phyloP scores from a whole-genome alignment of 1,284 basidiomycete species.

The Cutaneotrichosporon dermatis region DNA sequence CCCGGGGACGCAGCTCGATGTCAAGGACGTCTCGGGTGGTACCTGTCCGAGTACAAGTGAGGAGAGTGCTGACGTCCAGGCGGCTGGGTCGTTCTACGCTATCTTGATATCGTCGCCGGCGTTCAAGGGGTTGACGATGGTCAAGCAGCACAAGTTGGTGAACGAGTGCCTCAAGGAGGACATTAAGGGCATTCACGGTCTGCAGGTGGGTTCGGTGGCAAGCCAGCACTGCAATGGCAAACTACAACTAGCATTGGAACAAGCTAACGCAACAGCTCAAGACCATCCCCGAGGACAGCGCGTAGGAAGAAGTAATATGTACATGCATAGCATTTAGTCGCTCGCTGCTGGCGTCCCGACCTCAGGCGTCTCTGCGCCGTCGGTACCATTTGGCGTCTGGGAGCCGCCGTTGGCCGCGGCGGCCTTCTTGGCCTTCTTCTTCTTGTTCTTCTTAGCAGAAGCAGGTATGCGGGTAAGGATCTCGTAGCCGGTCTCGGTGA shows the following conservation, averaged over 20 bases:
- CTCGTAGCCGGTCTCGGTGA: slow-evolving; percentile 88
- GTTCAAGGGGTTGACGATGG: slow-evolving; percentile 79
- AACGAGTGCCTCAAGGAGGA: slow-evolving; percentile 83
- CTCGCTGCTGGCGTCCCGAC: slow-evolving; percentile 20
- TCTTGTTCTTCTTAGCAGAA: slow-evolving; percentile 40
- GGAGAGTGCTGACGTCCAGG: slow-evolving; percentile 58
- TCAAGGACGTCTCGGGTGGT: slow-evolving; percentile 85
- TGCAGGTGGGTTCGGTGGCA: slow-evolving; percentile 64
- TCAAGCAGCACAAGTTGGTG: slow-evolving; percentile 93
- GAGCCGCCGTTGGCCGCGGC: slow-evolving; percentile 10
- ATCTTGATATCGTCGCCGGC: slow-evolving; percentile 77
- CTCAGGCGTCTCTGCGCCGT: slow-evolving; percentile 16
- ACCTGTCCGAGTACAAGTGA: no score
- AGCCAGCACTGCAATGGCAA: no score
- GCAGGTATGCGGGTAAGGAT: slow-evolving; percentile 63
- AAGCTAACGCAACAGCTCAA: slow-evolving; percentile 27
- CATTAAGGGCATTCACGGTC: slow-evolving; percentile 85
- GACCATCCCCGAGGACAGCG: slow-evolving; percentile 36
- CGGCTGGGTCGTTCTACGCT: slow-evolving; percentile 93
- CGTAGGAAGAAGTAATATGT: slow-evolving; percentile 11
- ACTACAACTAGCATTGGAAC: no score
- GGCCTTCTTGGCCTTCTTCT: slow-evolving; percentile 33
- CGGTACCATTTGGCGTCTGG: slow-evolving; percentile 10
- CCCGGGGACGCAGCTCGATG: slow-evolving; percentile 67
- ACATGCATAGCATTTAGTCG: slow-evolving; percentile 12